Evolutionary conservation across 345 rosid species (phyloP).

Genomic region (Crucihimalaya himalaica): DNA sequence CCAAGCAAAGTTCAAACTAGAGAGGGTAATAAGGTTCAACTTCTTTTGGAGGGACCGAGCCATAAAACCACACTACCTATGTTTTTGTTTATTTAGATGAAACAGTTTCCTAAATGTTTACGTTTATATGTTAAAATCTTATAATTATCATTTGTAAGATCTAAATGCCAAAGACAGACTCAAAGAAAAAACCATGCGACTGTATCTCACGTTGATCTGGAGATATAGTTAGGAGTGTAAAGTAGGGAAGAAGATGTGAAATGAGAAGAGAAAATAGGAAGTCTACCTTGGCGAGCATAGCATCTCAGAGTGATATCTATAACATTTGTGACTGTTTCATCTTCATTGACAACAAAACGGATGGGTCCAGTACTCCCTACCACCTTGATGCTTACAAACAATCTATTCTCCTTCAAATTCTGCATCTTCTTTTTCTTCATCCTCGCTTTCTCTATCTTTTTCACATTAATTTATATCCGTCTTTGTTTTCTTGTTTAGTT

Average conservation of each 20-base stretch:
- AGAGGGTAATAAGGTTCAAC: neutral
- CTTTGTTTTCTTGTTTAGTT: neutral
- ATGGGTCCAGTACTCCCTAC: constrained; percentile 2
- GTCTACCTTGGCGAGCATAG: constrained; percentile 2
- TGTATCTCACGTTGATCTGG: neutral
- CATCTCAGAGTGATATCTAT: neutral
- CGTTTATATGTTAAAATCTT: neutral
- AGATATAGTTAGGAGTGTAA: neutral
- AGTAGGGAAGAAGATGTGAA: neutral
- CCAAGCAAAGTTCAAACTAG: too few species aligned
- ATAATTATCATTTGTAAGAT: neutral
- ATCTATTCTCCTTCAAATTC: neutral
- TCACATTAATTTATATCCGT: neutral
- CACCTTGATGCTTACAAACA: constrained; percentile 9
- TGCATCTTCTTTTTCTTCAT: neutral
- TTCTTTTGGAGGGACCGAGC: neutral
- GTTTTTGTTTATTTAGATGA: neutral
- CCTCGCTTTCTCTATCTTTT: neutral
- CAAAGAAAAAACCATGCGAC: neutral
- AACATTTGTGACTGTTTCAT: constrained; percentile 6
- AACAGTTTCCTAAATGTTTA: neutral
- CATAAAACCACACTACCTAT: neutral
- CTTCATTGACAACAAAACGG: neutral
- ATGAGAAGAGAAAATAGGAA: constrained; percentile 3
- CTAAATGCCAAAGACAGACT: neutral